Evolutionary conservation across 2,329 filamentous ascomycete species (phyloP).

Genomic region (Pyrenophora seminiperda): DNA sequence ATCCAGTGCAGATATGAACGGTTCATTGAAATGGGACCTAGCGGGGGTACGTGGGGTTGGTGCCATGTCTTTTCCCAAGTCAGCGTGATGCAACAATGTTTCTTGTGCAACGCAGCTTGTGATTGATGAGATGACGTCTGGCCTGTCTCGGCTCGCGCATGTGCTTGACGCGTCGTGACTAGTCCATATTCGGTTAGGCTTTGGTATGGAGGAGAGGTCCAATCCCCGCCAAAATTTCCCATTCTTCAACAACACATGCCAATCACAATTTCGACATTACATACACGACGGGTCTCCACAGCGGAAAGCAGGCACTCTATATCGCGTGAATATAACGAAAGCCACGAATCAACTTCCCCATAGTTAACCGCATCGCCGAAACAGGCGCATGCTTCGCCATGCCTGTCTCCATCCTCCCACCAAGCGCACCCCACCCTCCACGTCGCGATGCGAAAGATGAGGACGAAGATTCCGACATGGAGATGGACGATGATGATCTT

Average conservation of each 20-base stretch:
- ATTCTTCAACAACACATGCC: slow-evolving; percentile 8
- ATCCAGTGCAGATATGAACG: slow-evolving; percentile 38
- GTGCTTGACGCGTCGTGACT: slow-evolving; percentile 15
- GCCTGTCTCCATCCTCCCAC: slow-evolving; percentile 65
- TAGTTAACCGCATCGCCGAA: not conserved
- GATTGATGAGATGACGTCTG: slow-evolving; percentile 35
- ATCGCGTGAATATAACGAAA: not conserved
- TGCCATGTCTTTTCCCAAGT: slow-evolving; percentile 7
- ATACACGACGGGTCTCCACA: not conserved
- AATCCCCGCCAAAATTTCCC: slow-evolving; percentile 42
- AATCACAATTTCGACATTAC: not conserved
- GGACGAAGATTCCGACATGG: slow-evolving; percentile 56
- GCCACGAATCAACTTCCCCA: not conserved
- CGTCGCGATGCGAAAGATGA: slow-evolving; percentile 46
- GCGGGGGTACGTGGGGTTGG: slow-evolving; percentile 2
- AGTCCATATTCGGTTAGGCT: slow-evolving; percentile 16
- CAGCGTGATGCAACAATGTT: not conserved
- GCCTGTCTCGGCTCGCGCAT: slow-evolving; percentile 14
- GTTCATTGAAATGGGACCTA: slow-evolving; percentile 25
- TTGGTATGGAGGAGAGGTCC: slow-evolving; percentile 16
- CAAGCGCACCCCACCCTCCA: slow-evolving; percentile 46
- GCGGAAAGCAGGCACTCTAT: not conserved
- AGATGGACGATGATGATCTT: slow-evolving; percentile 54
- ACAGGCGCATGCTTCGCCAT: slow-evolving; percentile 46
- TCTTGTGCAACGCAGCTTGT: not conserved